Evolutionary conservation across 139 green algal species (phyloP).

Genomic region (Klebsormidium nitens): DNA sequence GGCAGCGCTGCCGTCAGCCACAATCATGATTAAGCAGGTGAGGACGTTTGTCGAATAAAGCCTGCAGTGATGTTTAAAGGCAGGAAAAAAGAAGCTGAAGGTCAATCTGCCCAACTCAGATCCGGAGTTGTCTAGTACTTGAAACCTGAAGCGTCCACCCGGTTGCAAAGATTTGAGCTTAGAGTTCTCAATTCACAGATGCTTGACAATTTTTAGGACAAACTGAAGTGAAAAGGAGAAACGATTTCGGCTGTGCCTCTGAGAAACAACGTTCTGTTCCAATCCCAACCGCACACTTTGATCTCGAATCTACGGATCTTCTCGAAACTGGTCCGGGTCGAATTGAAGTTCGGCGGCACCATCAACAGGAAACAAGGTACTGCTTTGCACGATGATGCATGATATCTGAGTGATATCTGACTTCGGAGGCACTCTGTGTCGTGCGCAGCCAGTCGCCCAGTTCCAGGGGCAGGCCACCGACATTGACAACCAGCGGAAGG

Average conservation of each 20-base stretch:
- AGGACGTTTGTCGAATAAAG: conserved; percentile 68
- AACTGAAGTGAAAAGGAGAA: no score
- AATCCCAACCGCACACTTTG: no score
- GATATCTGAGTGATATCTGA: not conserved
- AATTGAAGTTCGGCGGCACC: not conserved
- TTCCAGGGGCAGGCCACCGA: conserved; percentile 81
- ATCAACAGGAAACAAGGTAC: not conserved
- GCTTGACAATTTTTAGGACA: not conserved
- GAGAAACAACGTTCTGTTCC: no score
- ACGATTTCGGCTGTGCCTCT: no score
- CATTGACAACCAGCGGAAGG: conserved; percentile 94
- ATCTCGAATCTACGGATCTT: no score
- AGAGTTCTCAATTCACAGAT: not conserved
- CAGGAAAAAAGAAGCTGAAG: no score
- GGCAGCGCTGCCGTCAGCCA: conserved; percentile 81
- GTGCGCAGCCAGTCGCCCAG: conserved; percentile 51
- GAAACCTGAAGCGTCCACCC: not conserved
- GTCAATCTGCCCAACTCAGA: no score
- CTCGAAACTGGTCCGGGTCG: not conserved
- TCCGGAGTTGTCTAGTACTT: no score
- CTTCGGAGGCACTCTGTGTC: not conserved
- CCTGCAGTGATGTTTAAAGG: no score
- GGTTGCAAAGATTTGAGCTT: not conserved
- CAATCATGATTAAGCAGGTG: conserved; percentile 97
- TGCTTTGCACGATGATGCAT: not conserved